A percentile compares a stretch with the other conserved stretches of the same genome.
Evolutionary conservation across 352 stramenopile genomes (phyloP).

Genomic region (Phytophthora chlamydospora): DNA sequence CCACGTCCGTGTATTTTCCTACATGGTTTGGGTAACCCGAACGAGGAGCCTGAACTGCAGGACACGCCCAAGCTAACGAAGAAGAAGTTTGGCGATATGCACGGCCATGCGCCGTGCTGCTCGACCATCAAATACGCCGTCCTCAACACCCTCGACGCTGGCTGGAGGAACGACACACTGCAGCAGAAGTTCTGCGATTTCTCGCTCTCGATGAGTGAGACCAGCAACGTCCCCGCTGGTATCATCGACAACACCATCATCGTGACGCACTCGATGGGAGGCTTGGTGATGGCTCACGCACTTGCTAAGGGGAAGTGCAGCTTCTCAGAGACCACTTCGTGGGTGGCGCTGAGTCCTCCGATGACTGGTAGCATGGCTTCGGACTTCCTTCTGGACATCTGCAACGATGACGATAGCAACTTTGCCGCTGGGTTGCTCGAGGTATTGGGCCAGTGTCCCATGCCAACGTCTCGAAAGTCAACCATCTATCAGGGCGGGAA

Average conservation of each 20-base stretch:
- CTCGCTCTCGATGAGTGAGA: constrained; percentile 31
- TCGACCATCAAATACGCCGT: constrained; percentile 47
- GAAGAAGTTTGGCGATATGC: constrained; percentile 25
- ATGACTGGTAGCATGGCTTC: constrained; percentile 52
- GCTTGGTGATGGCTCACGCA: constrained; percentile 29
- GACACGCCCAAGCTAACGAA: constrained; percentile 17
- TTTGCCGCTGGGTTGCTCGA: constrained; percentile 21
- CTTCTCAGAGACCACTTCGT: constrained; percentile 21
- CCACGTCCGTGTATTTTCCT: constrained; percentile 39
- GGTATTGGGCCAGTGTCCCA: constrained; percentile 42
- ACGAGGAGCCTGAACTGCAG: constrained; percentile 15
- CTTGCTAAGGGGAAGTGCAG: constrained; percentile 29
- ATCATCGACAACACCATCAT: constrained; percentile 42
- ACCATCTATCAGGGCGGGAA: constrained; percentile 38
- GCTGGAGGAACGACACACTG: constrained; percentile 48
- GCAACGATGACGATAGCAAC: constrained; percentile 17
- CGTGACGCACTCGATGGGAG: constrained; percentile 54
- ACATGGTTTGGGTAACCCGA: constrained; percentile 26
- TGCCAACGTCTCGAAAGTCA: constrained; percentile 21
- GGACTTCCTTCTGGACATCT: constrained; percentile 39
- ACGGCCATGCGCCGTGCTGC: constrained; percentile 35
- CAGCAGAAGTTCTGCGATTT: constrained; percentile 47
- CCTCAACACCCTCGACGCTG: constrained; percentile 47
- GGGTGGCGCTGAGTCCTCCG: constrained; percentile 39
- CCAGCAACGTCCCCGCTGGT: constrained; percentile 11